Base-by-base conservation (phyloP, 441 rosid genomes). In the Dalechampia spathulata region DNA sequence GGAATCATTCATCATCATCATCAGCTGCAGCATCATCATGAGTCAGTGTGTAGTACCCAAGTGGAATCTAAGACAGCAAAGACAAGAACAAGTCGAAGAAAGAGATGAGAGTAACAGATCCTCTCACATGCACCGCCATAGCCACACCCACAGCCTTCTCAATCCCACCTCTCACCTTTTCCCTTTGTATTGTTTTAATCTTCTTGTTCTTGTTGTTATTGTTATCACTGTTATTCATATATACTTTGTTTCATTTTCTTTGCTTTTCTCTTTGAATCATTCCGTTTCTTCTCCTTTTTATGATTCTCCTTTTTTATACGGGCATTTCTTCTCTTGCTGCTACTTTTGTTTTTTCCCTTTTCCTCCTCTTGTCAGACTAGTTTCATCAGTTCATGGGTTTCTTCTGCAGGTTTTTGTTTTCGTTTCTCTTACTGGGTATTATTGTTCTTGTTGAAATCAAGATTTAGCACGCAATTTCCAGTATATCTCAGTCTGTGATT, bases 11-110 rank as follows among this genome's bases (percentile, higher is more conserved):
- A 39, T 40, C 27, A 65, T 48, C 38, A 4, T 39, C 42, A 39
- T 39, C 11, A 15, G 2, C 23, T 3, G 8, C 8, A 3, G 34
- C 1, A 47, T 20, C 26, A 45, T 62, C 51, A 77, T 67, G 74
- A 70, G 70, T 67, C 64, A 78, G 21, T 60, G 66, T 50, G 34
- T 44, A 34, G 79, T 60, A 50, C 69, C 78, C 62, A 69, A 57
- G 52, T 69, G 74, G 72, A 70, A 72, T 30, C 64, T 55, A 50
- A 65, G 21, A 55, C 64, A 48, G 9, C 76, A 55, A 46, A 56
- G 58, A 49, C 75, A 69, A 36, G 65, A 62, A 61, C 74, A 56
- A 43, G 53, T 64, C 51, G 61, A 42, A 60, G 69, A 4, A 30
- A n/a, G 30, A 46, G 67, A 23, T 23, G 67, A 57, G 47, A 47